These are phyloP conservation scores for Phellinidium pouzarii DNA, from an alignment of 1,284 basidiomycete genomes.

Conservation along the genomic window DNA sequence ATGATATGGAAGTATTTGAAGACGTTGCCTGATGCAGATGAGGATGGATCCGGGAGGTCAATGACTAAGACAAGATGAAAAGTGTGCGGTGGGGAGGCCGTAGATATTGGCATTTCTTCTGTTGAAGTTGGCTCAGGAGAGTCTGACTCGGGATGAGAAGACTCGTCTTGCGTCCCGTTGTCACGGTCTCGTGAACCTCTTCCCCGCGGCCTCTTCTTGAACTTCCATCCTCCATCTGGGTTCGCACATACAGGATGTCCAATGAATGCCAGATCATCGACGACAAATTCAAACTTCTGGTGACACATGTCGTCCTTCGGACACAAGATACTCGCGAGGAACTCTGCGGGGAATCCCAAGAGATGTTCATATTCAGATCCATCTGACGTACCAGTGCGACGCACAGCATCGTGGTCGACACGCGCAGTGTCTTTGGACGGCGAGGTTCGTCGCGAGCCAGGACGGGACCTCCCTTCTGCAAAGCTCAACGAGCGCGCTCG, in stretches of 20 bases:
- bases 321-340: conserved; percentile 77
- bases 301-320: conserved; percentile 81
- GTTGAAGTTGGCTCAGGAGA: not conserved
- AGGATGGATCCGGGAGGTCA: conserved; percentile 85
- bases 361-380: conserved; percentile 48
- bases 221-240: conserved; percentile 59
- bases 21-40: conserved; percentile 68
- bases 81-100: conserved; percentile 56
- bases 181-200: conserved; percentile 48
- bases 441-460: conserved; percentile 27
- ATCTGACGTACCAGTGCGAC: not conserved
- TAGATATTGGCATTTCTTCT: conserved; percentile 13
- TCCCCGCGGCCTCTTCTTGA: conserved; percentile 42
- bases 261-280: conserved; percentile 91
- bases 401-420: conserved; percentile 16
- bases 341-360: conserved; percentile 76
- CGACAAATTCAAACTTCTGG: conserved; percentile 88
- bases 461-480: conserved; percentile 24
- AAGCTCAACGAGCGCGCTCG: conserved; percentile 24
- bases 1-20: conserved; percentile 76
- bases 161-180: conserved; percentile 19
- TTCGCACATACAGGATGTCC: conserved; percentile 90
- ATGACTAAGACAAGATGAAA: conserved; percentile 88
- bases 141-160: not conserved
- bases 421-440: conserved; percentile 25